Conservation (phyloP, 2,329 filamentous ascomycete species). For the Daldinia sp. region DNA sequence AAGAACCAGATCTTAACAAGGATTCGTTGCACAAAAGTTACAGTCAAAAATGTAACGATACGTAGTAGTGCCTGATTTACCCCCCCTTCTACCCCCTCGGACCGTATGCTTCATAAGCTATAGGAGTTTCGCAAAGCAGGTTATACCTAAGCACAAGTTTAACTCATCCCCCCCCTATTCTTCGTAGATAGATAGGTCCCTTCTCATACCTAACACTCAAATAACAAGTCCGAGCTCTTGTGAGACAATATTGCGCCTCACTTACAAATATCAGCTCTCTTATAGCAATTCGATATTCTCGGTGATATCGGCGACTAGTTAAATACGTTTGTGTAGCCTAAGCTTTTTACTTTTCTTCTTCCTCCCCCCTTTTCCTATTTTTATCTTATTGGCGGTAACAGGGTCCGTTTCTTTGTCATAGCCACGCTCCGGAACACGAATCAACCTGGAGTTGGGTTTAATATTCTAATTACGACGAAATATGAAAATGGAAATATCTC, state of each 20-base stretch:
- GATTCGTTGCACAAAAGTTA: background rate
- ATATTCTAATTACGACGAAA: background rate
- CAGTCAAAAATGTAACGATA: constrained; percentile 1
- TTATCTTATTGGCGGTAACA: background rate
- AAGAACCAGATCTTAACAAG: constrained; percentile 9
- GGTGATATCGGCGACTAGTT: constrained; percentile 5
- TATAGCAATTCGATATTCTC: background rate
- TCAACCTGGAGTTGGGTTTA: background rate
- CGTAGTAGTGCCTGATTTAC: background rate
- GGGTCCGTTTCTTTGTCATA: constrained; percentile 4
- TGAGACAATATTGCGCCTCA: constrained; percentile 7
- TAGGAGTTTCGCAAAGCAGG: background rate
- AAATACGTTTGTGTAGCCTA: background rate
- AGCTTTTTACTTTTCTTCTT: constrained; percentile 7
- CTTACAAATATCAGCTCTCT: background rate
- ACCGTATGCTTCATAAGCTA: background rate
- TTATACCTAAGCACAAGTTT: background rate
- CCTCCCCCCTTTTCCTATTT: constrained; percentile 7
- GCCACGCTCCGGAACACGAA: background rate
- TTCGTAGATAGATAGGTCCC: background rate
- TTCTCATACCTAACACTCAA: background rate
- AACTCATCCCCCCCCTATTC: background rate
- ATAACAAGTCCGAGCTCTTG: background rate
- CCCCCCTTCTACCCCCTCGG: background rate
- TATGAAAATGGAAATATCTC: constrained; percentile 1